Evolutionary conservation across 2,329 filamentous ascomycete genomes (phyloP), one percentile per base, ranked within the genome.

Genomic region (Fusarium sp.): DNA sequence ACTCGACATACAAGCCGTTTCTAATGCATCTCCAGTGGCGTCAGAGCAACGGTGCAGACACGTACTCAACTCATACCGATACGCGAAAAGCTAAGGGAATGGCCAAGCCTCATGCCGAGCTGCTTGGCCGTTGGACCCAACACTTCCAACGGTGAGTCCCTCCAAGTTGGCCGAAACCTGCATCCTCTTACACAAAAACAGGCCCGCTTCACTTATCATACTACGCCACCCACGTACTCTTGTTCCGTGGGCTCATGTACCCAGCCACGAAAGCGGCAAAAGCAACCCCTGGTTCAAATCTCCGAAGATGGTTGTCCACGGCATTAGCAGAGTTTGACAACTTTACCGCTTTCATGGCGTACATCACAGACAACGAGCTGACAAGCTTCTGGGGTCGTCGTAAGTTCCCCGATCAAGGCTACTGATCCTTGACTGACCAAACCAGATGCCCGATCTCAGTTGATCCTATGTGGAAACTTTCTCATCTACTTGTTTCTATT

Each of bases 401-500:
- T 82, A 76, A 70, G 81, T 81, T 55, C 8, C n/a, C 25, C 16
- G 27, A 33, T 61, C 56, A 54, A 13, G 31, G 3, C 16, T 23
- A 11, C 11, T 4, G 8, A 38, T 27, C 33, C 27, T 29, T 10
- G 6, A 38, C 58, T 72, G 16, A 70, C 57, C 33, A 27, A 31
- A 2, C 7, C 7, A 76, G 77, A 79, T 62, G 75, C 71, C 18
- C 79, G 83, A 13, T 83, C 81, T 7, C 82, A 84, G 60, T 73
- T 84, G 0, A 83, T 84, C 4, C 74, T 83, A 0, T 82, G 81
- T 36, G 81, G 82, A 14, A 84, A 84, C 67, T 84, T 84, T 56
- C 76, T 84, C 51, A 82, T 84, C 25, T 83, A 83, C 63, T 76
- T 84, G 0, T 84, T 84, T 51, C 75, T 84, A 1, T 74, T 83